Conservation (phyloP, 805 yeast species). For the Cyberlindnera samutprakarnensis region DNA sequence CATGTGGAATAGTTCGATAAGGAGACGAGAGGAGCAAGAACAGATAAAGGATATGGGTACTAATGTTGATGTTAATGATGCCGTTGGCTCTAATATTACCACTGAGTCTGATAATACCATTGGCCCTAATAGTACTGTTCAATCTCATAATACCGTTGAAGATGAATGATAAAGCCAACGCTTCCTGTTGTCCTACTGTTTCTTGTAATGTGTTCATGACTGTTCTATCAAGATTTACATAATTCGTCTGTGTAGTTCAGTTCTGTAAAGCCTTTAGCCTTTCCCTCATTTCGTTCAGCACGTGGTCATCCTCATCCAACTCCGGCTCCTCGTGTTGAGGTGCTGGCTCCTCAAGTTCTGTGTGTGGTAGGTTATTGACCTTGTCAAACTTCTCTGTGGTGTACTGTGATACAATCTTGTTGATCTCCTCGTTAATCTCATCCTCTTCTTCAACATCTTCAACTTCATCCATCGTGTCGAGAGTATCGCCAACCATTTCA, state of each 20-base stretch:
- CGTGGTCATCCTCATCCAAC: constrained; percentile 65
- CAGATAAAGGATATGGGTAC: no score
- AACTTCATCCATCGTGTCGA: constrained; percentile 62
- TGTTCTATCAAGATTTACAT: no score
- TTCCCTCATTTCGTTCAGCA: constrained; percentile 82
- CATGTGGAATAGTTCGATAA: constrained; percentile 15
- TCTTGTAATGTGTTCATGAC: no score
- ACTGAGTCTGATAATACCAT: no score
- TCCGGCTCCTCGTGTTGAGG: constrained; percentile 31
- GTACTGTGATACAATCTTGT: constrained; percentile 46
- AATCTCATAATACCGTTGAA: no score
- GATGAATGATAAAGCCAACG: no score
- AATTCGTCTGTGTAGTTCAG: no score
- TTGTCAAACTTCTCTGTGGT: constrained; percentile 34
- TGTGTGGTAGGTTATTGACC: constrained; percentile 29
- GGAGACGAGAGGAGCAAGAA: constrained; percentile 7
- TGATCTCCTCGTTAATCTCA: constrained; percentile 55
- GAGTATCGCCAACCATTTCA: constrained; percentile 90
- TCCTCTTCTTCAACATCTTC: constrained; percentile 61
- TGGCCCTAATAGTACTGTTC: no score
- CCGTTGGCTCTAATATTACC: no score
- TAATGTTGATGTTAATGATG: no score
- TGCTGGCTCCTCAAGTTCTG: constrained; percentile 17
- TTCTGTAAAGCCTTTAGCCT: constrained; percentile 78
- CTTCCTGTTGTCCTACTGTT: no score